These are phyloP conservation scores for Fusarium mangiferae DNA, from an alignment of 2,329 filamentous ascomycete species.

Conservation along the genomic window DNA sequence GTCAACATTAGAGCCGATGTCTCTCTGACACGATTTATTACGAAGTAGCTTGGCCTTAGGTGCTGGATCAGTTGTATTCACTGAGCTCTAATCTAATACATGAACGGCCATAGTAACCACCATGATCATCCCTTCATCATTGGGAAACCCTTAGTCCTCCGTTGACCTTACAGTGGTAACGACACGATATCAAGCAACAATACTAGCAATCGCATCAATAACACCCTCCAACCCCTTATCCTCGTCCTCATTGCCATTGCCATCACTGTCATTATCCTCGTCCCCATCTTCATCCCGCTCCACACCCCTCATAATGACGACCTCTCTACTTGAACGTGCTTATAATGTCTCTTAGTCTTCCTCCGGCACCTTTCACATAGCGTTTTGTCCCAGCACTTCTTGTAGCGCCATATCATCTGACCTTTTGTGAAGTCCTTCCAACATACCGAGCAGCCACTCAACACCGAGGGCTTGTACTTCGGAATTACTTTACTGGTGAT, in stretches of 20 bases:
- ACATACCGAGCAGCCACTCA: neutral
- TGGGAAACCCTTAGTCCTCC: neutral
- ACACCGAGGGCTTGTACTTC: neutral
- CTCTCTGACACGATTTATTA: no score
- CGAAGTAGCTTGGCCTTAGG: neutral
- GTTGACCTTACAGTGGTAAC: accelerated
- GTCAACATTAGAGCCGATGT: accelerated
- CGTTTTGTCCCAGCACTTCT: neutral
- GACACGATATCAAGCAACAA: neutral
- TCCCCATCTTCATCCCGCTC: no score
- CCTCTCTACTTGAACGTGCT: neutral
- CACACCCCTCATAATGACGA: neutral
- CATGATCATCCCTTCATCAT: accelerated
- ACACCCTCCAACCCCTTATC: neutral
- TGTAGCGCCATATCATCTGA: neutral
- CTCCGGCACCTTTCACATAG: neutral
- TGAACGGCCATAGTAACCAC: neutral
- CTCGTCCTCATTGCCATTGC: accelerated
- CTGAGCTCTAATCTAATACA: neutral
- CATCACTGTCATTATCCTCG: neutral
- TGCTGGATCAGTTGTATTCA: neutral
- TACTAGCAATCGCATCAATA: neutral
- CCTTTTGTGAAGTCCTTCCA: neutral
- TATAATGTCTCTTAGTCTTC: accelerated
- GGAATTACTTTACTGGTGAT: neutral